A percentile compares a stretch with the other conserved stretches of the same genome.
These are phyloP conservation scores for Triticum turgidum DNA, from an alignment of 176 grass and related monocot genomes.

Conservation along the genomic window DNA sequence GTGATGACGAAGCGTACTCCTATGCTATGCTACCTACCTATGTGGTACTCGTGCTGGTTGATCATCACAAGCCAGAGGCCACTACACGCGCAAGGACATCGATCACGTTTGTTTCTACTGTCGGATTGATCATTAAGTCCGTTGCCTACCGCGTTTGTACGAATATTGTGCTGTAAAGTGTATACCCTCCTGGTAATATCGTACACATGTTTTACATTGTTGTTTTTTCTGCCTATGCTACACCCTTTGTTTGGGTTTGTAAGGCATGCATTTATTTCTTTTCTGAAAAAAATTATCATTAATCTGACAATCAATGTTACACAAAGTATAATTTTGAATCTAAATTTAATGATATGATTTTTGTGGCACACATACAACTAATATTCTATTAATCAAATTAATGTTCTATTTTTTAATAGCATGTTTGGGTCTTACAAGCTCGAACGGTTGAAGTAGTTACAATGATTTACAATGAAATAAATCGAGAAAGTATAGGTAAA, in stretches of 20 bases:
- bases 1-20: constrained; percentile 18
- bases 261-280: not conserved
- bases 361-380: too few relatives aligned
- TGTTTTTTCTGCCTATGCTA: not conserved
- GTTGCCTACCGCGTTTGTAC: not conserved
- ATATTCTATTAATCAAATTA: not conserved
- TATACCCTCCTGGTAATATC: not conserved
- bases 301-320: not conserved
- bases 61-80: not conserved
- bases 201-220: not conserved
- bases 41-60: not conserved
- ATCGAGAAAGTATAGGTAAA: not conserved
- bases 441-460: not conserved
- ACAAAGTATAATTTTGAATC: not conserved
- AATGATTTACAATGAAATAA: not conserved
- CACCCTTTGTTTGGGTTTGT: not conserved
- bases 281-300: not conserved
- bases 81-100: not conserved
- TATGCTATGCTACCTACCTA: not conserved
- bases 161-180: not conserved
- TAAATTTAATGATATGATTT: too few relatives aligned
- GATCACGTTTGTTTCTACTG: not conserved
- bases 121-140: not conserved
- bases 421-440: not conserved
- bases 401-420: not conserved